Evolutionary conservation across 192 early-diverging fungal species (phyloP).

Genomic region (Coemansia sp.): DNA sequence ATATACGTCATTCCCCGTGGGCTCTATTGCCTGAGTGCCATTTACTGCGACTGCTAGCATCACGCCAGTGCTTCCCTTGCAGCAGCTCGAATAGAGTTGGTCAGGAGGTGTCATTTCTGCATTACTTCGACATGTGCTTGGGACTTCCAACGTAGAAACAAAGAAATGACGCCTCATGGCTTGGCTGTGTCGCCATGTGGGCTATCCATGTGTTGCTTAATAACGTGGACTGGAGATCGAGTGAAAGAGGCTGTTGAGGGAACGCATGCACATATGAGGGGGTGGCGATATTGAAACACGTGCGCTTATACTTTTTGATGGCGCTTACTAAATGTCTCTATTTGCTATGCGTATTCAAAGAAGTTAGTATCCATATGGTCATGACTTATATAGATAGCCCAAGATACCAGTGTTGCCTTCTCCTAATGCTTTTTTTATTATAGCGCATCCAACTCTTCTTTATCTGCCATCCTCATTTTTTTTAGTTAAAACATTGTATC

Average conservation of each 20-base stretch:
- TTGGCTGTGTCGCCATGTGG: neutral
- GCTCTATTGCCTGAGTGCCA: neutral
- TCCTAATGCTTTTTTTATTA: neutral
- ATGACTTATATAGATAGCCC: neutral
- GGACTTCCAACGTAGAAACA: neutral
- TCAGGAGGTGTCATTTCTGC: neutral
- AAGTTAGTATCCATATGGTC: neutral
- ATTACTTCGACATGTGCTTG: neutral
- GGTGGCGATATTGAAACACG: neutral
- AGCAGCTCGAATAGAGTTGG: neutral
- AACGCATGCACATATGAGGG: neutral
- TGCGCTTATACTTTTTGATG: neutral
- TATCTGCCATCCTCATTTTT: neutral
- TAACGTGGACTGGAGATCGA: neutral
- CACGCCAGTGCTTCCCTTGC: neutral
- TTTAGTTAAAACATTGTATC: neutral
- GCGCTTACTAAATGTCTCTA: neutral
- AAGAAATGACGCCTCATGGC: neutral
- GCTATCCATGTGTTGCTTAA: slow-evolving; percentile 3
- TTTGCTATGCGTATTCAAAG: neutral
- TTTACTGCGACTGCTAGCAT: neutral
- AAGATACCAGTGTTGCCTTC: neutral
- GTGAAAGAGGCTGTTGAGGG: neutral
- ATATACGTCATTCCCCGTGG: neutral
- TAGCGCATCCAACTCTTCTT: neutral